These are phyloP conservation scores for Boletus reticulatus DNA, from an alignment of 768 basidiomycete genomes.

Conservation along the genomic window DNA sequence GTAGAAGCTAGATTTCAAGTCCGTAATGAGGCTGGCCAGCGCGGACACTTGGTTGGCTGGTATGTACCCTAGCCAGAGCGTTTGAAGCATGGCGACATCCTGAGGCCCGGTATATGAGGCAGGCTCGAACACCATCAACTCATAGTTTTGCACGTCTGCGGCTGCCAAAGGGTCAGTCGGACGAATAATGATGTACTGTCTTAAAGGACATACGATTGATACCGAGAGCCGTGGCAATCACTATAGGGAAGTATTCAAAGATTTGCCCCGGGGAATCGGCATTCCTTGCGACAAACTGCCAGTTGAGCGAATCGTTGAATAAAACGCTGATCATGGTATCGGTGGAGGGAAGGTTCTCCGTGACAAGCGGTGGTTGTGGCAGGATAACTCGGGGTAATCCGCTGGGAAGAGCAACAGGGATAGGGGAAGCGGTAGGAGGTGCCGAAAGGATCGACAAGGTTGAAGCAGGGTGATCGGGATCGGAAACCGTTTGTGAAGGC, in stretches of 20 bases:
- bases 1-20: slow-evolving; percentile 63
- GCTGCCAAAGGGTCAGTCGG: slow-evolving; percentile 36
- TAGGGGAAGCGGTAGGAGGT: slow-evolving; percentile 25
- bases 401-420: slow-evolving; percentile 46
- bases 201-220: slow-evolving; percentile 37
- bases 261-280: slow-evolving; percentile 68
- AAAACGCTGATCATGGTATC: slow-evolving; percentile 61
- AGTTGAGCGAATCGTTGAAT: slow-evolving; percentile 59
- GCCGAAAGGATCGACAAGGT: slow-evolving; percentile 24
- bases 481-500: slow-evolving; percentile 23
- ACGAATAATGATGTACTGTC: not conserved
- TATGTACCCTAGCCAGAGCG: slow-evolving; percentile 72
- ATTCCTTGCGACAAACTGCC: slow-evolving; percentile 64
- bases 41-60: slow-evolving; percentile 50
- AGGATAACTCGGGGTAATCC: slow-evolving; percentile 61
- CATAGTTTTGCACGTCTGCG: slow-evolving; percentile 45
- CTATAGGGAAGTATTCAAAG: slow-evolving; percentile 63
- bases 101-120: slow-evolving; percentile 44
- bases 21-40: slow-evolving; percentile 66
- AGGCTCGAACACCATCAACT: slow-evolving; percentile 71
- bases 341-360: slow-evolving; percentile 32
- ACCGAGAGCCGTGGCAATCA: slow-evolving; percentile 46
- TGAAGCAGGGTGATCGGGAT: slow-evolving; percentile 40
- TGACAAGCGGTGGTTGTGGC: slow-evolving; percentile 34
- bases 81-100: slow-evolving; percentile 55